These are phyloP conservation scores for Metschnikowia amazonensis DNA, from an alignment of 805 yeast genomes.

Conservation along the genomic window DNA sequence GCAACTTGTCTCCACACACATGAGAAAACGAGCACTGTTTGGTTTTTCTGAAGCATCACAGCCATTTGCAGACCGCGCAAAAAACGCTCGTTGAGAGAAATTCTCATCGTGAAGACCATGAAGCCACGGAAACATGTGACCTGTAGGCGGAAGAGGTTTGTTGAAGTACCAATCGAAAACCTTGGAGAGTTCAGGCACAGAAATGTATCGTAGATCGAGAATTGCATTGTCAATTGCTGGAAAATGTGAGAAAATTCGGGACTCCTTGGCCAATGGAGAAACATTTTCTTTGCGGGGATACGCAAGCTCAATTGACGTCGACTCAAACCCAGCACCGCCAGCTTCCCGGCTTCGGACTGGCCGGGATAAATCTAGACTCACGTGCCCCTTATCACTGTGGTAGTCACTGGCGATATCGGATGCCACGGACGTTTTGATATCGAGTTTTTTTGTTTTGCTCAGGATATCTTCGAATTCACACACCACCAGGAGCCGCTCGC, in stretches of 20 bases:
- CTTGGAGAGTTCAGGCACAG: conserved; percentile 8
- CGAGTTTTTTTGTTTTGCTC: conserved; percentile 36
- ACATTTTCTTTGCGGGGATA: conserved; percentile 8
- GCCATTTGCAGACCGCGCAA: conserved; percentile 18
- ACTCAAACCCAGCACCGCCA: no score
- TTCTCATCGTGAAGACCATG: conserved; percentile 68
- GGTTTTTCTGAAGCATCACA: conserved; percentile 20
- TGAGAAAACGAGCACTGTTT: conserved; percentile 32
- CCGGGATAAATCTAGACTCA: background rate
- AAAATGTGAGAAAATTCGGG: conserved; percentile 13
- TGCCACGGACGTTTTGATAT: conserved; percentile 8
- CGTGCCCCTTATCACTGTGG: background rate
- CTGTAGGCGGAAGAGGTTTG: conserved; percentile 55
- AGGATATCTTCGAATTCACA: conserved; percentile 38
- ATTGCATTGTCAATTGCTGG: background rate
- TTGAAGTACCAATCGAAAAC: conserved; percentile 39
- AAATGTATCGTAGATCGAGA: conserved; percentile 7
- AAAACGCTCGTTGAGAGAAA: conserved; percentile 50
- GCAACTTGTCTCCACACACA: conserved; percentile 27
- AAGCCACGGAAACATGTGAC: conserved; percentile 81
- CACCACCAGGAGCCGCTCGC: conserved; percentile 4
- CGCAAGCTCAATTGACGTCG: background rate
- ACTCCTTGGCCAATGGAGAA: conserved; percentile 20
- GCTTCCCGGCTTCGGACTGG: background rate
- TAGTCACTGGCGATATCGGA: background rate